Conservation (phyloP, 352 stramenopile genomes). For the Aphanomyces stellatus region DNA sequence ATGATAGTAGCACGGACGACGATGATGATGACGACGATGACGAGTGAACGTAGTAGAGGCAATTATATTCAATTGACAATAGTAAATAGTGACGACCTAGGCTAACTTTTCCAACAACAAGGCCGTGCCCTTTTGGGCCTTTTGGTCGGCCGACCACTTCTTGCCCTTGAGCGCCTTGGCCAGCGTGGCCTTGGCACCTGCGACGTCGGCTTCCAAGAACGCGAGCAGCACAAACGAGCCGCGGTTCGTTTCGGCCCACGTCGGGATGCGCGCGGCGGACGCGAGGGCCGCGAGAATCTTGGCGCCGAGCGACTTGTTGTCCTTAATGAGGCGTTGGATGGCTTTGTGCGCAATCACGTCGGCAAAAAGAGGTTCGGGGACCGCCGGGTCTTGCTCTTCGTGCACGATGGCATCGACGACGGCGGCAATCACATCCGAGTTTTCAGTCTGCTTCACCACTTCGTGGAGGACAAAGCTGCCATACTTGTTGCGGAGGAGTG, state of each 20-base stretch:
- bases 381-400: slow-evolving; percentile 26
- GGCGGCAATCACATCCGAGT: slow-evolving; percentile 31
- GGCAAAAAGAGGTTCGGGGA: slow-evolving; percentile 45
- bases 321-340: slow-evolving; percentile 70
- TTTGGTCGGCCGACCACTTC: slow-evolving; percentile 49
- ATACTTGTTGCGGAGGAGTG: slow-evolving; percentile 70
- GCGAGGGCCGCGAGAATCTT: slow-evolving; percentile 44
- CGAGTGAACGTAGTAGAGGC: neutral
- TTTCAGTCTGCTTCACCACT: slow-evolving; percentile 56
- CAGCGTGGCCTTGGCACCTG: slow-evolving; percentile 36
- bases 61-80: neutral
- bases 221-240: slow-evolving; percentile 76
- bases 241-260: slow-evolving; percentile 63
- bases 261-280: slow-evolving; percentile 26
- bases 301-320: slow-evolving; percentile 39
- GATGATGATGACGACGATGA: neutral
- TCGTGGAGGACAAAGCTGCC: slow-evolving; percentile 73
- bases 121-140: slow-evolving; percentile 63
- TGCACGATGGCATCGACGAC: slow-evolving; percentile 36
- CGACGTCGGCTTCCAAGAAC: slow-evolving; percentile 65
- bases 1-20: neutral
- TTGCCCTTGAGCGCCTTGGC: slow-evolving; percentile 51
- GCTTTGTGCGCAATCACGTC: slow-evolving; percentile 66
- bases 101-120: slow-evolving; percentile 69
- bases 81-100: slow-evolving; percentile 11